phyloP scores from a whole-genome alignment of 1,284 basidiomycete genomes.

The Cryptococcus sp. region DNA sequence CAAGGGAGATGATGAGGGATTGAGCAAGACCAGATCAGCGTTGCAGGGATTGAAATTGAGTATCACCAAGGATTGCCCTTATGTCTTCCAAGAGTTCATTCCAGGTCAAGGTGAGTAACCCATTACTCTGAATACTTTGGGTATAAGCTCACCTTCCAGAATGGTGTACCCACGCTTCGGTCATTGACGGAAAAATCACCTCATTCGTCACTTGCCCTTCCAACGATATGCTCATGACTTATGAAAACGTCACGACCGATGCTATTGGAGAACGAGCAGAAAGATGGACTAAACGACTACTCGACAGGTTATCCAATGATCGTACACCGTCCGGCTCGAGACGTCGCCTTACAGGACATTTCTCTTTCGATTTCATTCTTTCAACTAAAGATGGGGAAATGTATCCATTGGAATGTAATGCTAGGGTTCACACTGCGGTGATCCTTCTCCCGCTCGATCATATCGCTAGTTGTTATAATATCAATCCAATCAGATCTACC shows the following conservation, averaged over 20 bases:
- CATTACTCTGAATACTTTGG: background rate
- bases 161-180: conserved; percentile 50
- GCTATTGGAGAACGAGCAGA: conserved; percentile 39
- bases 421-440: conserved; percentile 49
- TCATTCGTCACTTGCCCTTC: conserved; percentile 50
- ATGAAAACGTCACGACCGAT: conserved; percentile 39
- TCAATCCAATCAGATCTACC: conserved; percentile 11
- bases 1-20: conserved; percentile 18
- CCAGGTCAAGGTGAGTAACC: conserved; percentile 27
- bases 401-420: conserved; percentile 50
- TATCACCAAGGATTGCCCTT: conserved; percentile 32
- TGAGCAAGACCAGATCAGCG: conserved; percentile 20
- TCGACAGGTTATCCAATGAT: conserved; percentile 30
- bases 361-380: conserved; percentile 50
- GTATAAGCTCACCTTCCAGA: conserved; percentile 19
- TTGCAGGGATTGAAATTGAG: conserved; percentile 23
- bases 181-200: conserved; percentile 43
- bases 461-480: conserved; percentile 19
- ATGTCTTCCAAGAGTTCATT: conserved; percentile 40
- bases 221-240: conserved; percentile 52
- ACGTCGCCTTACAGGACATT: conserved; percentile 43
- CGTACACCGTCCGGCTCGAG: conserved; percentile 20
- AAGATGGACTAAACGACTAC: conserved; percentile 43
- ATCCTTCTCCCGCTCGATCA: conserved; percentile 36
- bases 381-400: conserved; percentile 34